Conservation (phyloP, 1,139 yeast genomes). For the Saccharomyces hybrid region DNA sequence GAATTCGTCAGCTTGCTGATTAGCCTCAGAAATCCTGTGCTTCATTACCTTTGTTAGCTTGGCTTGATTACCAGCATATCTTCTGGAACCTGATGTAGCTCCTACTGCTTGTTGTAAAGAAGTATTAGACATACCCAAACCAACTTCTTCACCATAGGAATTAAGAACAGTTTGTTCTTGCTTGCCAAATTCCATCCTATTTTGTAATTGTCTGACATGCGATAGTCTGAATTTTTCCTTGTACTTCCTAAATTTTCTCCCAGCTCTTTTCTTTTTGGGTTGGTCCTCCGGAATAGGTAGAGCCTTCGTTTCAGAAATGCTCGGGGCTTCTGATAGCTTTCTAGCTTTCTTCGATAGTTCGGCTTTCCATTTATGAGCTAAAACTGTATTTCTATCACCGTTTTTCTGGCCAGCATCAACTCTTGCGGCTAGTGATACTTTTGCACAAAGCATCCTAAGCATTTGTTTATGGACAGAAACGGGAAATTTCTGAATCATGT, state of each 20-base stretch:
- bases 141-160: conserved; percentile 71
- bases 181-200: conserved; percentile 76
- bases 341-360: conserved; percentile 62
- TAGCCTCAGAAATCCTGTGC: conserved; percentile 35
- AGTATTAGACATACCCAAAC: conserved; percentile 59
- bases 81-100: conserved; percentile 3
- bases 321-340: conserved; percentile 74
- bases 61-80: conserved; percentile 40
- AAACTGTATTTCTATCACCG: conserved; percentile 40
- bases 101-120: conserved; percentile 15
- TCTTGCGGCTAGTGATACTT: conserved; percentile 75
- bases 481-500: conserved; percentile 45
- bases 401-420: conserved; percentile 42
- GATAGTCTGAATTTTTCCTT: conserved; percentile 77
- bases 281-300: conserved; percentile 76
- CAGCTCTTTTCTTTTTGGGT: conserved; percentile 80
- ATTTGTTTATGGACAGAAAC: conserved; percentile 60
- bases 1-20: conserved; percentile 15
- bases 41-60: conserved; percentile 50
- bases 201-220: conserved; percentile 75
- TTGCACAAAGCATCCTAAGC: conserved; percentile 72
- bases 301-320: conserved; percentile 59
- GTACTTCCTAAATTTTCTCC: conserved; percentile 67
- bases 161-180: conserved; percentile 57
- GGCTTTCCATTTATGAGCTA: conserved; percentile 51